These are phyloP conservation scores for Conticribra weissflogii DNA, from an alignment of 108 stramenopile species.

Conservation along the genomic window DNA sequence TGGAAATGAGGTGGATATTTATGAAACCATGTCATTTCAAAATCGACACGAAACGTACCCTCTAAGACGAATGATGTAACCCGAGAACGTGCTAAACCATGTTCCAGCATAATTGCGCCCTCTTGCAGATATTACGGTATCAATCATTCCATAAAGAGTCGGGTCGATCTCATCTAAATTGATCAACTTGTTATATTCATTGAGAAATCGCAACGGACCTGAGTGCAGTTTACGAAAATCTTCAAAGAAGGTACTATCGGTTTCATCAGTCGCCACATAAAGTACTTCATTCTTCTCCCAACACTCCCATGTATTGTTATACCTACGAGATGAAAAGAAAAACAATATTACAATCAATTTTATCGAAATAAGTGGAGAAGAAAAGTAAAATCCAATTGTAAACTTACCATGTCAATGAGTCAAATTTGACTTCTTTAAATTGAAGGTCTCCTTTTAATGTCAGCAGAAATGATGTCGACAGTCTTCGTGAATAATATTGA, in stretches of 20 bases:
- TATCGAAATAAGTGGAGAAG: not conserved
- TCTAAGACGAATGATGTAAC: conserved; percentile 60
- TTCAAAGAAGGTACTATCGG: conserved; percentile 79
- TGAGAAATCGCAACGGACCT: conserved; percentile 62
- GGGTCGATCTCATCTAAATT: conserved; percentile 64
- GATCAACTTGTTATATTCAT: conserved; percentile 68
- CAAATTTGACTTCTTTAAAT: conserved; percentile 48
- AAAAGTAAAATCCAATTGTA: no score
- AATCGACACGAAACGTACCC: not conserved
- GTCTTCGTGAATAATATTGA: no score
- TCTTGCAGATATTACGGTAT: conserved; percentile 78
- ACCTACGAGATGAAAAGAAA: no score
- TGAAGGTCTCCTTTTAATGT: conserved; percentile 41
- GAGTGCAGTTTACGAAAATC: conserved; percentile 63
- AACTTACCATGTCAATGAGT: conserved; percentile 34
- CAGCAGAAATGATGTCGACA: not conserved
- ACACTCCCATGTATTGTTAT: conserved; percentile 50
- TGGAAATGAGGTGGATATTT: no score
- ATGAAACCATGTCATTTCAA: not conserved
- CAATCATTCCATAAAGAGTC: conserved; percentile 83
- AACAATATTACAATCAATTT: no score
- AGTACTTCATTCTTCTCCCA: conserved; percentile 60
- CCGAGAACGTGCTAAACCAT: conserved; percentile 91
- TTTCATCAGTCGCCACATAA: conserved; percentile 90
- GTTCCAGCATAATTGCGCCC: conserved; percentile 86